Base-by-base conservation (phyloP, 169 alveolate species). In the Theileria parva region DNA sequence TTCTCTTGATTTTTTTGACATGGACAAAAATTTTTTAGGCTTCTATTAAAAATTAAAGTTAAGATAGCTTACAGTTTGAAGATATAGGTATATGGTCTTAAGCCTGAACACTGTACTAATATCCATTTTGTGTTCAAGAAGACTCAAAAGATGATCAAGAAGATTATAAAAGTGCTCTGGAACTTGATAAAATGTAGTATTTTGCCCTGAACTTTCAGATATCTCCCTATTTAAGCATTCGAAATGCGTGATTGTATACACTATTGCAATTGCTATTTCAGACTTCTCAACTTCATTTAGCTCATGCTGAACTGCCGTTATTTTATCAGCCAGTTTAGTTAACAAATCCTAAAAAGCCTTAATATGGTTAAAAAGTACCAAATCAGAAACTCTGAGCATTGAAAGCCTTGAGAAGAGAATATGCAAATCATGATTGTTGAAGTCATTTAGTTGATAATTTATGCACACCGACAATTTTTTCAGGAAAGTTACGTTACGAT, bases 91-190 rank as follows among this genome's bases (percentile, higher is more conserved):
- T 19, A 83, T 64, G 2, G 89, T 83, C 61, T 83, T 78, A 8
- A 83, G 63, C 70, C 67, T 83, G 64, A 83, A 83, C 9, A 83
- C 30, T n/a, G 89, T 83, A 27, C 81, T 74, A 30, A 83, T 85
- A 19, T 83, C 86, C 57, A 83, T 55, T 44, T 83, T 83, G 21
- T 72, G 44, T 23, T 80, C 85, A 23, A 83, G 60, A n/a, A 60
- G 79, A 23, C 78, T 65, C 13, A 83, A 67, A 78, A 83, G 66
- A 30, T 68, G 79, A 63, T 83, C 89, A 3, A 83, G 81, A 19
- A 71, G 59, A 28, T 32, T 13, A 23, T 75, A 75, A 9, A 37
- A 23, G 4, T 50, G 23, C 21, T 72, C 79, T 53, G 79, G 79
- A 28, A 72, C 34, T 15, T 27, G 50, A 59, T 72, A 72, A 50